Conservation (phyloP, 2,329 filamentous ascomycete genomes). For the Lachnum nothofagi region DNA sequence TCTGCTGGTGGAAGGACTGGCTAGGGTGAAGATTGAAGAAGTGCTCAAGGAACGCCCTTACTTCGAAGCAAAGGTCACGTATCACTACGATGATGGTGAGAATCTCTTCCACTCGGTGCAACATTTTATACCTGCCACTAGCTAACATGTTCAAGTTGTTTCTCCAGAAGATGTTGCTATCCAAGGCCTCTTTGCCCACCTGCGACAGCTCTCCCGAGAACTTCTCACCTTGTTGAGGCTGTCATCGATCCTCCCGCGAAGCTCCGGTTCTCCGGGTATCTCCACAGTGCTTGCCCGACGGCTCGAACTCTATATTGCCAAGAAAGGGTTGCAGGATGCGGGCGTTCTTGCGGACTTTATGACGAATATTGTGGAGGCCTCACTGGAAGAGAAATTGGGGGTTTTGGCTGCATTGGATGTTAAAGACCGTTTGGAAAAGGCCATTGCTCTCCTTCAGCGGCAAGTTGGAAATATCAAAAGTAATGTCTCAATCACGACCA, state of each 20-base stretch:
- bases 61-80: slow-evolving; percentile 74
- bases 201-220: slow-evolving; percentile 82
- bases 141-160: slow-evolving; percentile 25
- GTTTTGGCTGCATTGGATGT: slow-evolving; percentile 77
- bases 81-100: slow-evolving; percentile 65
- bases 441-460: slow-evolving; percentile 76
- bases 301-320: slow-evolving; percentile 79
- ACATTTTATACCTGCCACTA: slow-evolving; percentile 1
- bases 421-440: slow-evolving; percentile 70
- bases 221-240: slow-evolving; percentile 79
- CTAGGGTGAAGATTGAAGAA: slow-evolving; percentile 70
- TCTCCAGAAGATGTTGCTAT: slow-evolving; percentile 56
- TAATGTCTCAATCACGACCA: slow-evolving; percentile 77
- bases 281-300: slow-evolving; percentile 81
- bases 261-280: slow-evolving; percentile 57
- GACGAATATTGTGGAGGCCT: slow-evolving; percentile 83
- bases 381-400: slow-evolving; percentile 84
- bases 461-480: slow-evolving; percentile 81
- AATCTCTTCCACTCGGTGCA: too few species aligned
- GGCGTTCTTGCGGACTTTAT: slow-evolving; percentile 91
- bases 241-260: slow-evolving; percentile 74
- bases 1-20: slow-evolving; percentile 78
- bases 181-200: slow-evolving; percentile 66
- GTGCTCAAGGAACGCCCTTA: slow-evolving; percentile 74
- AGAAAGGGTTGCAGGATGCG: slow-evolving; percentile 76